Conservation (phyloP, 257 asterid species). For the Primulina tabacum region DNA sequence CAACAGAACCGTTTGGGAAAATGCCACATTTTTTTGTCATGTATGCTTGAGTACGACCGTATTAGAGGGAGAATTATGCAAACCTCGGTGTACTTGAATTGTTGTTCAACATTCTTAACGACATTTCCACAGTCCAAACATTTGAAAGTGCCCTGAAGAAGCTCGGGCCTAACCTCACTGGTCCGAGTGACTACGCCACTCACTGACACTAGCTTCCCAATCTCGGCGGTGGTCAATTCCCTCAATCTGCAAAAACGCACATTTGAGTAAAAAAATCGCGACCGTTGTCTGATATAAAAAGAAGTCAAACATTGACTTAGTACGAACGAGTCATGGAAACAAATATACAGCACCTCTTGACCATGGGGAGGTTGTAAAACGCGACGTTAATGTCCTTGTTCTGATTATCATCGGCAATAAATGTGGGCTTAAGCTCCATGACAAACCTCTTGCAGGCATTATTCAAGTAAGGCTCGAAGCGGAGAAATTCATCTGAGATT, state of each 20-base stretch:
- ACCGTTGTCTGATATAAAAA: background rate
- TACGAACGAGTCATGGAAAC: background rate
- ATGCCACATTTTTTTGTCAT: too few relatives aligned
- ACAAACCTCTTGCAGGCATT: conserved; percentile 88
- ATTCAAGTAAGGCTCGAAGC: conserved; percentile 77
- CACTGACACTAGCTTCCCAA: conserved; percentile 87
- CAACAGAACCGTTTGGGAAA: background rate
- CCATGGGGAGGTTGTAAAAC: conserved; percentile 77
- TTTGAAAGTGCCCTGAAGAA: conserved; percentile 81
- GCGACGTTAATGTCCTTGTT: conserved; percentile 88
- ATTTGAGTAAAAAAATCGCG: background rate
- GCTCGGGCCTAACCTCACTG: conserved; percentile 97
- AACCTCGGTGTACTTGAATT: conserved; percentile 96
- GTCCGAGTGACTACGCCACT: conserved; percentile 95
- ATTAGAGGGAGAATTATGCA: conserved; percentile 2
- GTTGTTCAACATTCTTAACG: conserved; percentile 79
- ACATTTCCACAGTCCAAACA: conserved; percentile 85
- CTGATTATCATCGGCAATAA: conserved; percentile 69
- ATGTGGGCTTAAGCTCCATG: conserved; percentile 73
- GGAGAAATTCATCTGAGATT: conserved; percentile 78
- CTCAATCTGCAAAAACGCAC: conserved; percentile 42
- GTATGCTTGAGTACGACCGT: background rate
- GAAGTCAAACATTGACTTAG: too few relatives aligned
- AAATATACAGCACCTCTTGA: conserved; percentile 40
- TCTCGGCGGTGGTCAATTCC: conserved; percentile 78